These are phyloP conservation scores for Candida anglica DNA, from an alignment of 805 yeast genomes.

Conservation along the genomic window DNA sequence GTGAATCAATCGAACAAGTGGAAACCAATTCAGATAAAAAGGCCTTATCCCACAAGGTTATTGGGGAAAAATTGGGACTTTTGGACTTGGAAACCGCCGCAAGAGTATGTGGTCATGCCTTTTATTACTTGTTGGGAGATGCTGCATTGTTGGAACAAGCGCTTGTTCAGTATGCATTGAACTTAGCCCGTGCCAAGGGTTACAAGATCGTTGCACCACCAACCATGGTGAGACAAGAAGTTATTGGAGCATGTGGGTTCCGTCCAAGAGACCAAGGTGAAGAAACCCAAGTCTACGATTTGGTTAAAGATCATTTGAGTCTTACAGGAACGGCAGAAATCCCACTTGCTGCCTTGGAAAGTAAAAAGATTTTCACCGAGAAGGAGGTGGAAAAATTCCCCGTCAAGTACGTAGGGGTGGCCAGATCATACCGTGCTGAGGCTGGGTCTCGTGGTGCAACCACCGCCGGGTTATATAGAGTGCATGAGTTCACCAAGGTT, in stretches of 20 bases:
- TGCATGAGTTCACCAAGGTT: conserved; percentile 94
- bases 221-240: conserved; percentile 71
- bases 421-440: conserved; percentile 89
- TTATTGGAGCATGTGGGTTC: conserved; percentile 89
- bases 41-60: conserved; percentile 57
- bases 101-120: conserved; percentile 74
- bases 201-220: conserved; percentile 80
- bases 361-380: conserved; percentile 31
- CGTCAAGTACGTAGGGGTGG: conserved; percentile 66
- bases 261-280: conserved; percentile 85
- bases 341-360: conserved; percentile 66
- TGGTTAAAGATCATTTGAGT: conserved; percentile 54
- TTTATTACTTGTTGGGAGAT: conserved; percentile 80
- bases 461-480: conserved; percentile 87
- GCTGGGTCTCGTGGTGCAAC: conserved; percentile 96
- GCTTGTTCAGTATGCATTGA: conserved; percentile 70
- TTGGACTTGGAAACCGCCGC: conserved; percentile 74
- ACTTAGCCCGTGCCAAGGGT: conserved; percentile 61
- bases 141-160: conserved; percentile 92
- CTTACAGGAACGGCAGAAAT: conserved; percentile 95
- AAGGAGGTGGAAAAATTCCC: conserved; percentile 42
- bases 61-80: conserved; percentile 65
- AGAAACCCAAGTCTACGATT: conserved; percentile 78
- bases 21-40: conserved; percentile 4
- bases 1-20: conserved; percentile 27